These are phyloP conservation scores for Podospora anserina DNA, from an alignment of 495 filamentous ascomycete species.

Conservation along the genomic window DNA sequence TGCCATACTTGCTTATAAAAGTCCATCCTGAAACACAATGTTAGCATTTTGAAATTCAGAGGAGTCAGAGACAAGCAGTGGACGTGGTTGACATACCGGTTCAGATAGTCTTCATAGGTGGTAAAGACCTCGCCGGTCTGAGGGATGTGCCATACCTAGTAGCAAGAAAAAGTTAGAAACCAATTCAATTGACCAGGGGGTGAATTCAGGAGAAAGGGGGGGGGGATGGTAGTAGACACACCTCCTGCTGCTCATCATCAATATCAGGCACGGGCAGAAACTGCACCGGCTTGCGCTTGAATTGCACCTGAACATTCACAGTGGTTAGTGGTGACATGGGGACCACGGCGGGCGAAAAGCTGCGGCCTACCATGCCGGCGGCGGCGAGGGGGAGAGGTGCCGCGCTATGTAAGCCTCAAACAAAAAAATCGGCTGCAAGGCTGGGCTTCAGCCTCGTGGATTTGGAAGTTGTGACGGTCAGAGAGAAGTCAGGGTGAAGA, in stretches of 20 bases:
- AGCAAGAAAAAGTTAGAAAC: conserved; percentile 13
- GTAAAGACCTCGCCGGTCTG: conserved; percentile 88
- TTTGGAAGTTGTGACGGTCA: conserved; percentile 13
- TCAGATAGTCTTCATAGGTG: conserved; percentile 83
- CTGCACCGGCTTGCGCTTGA: conserved; percentile 94
- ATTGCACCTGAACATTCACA: conserved; percentile 67
- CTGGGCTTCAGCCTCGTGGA: conserved; percentile 22
- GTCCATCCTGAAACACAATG: conserved; percentile 61
- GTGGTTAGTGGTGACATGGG: conserved; percentile 16
- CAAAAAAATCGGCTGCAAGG: conserved; percentile 28
- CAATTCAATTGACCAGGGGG: conserved; percentile 10
- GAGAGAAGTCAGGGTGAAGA: conserved; percentile 11
- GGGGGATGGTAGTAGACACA: conserved; percentile 35
- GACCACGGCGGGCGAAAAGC: conserved; percentile 4
- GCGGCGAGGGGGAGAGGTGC: not conserved
- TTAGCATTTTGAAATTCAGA: conserved; percentile 21
- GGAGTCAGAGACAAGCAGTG: not conserved
- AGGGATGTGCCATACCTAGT: conserved; percentile 84
- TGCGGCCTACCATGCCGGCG: conserved; percentile 31
- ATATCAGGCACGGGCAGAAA: conserved; percentile 68
- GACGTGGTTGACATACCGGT: conserved; percentile 52
- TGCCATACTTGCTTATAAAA: conserved; percentile 80
- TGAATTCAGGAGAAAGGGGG: not conserved
- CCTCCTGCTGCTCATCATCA: conserved; percentile 77
- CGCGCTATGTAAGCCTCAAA: conserved; percentile 24